Percentiles rank a stretch among this genome's conserved stretches.
Conservation (phyloP, 1,139 yeast genomes). For the Yamadazyma diddensiae region DNA sequence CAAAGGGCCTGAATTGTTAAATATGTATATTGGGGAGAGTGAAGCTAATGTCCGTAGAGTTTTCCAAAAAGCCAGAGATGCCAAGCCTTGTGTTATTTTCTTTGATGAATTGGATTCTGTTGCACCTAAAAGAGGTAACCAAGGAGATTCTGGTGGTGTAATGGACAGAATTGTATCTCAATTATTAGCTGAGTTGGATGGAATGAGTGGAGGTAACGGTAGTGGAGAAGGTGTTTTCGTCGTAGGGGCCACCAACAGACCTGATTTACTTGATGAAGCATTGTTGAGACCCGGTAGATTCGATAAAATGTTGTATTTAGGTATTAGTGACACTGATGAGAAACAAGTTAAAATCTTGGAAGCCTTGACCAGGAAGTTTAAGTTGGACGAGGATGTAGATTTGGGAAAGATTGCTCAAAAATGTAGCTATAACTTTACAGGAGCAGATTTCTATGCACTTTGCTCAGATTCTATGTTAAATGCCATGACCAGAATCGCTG, state of each 20-base stretch:
- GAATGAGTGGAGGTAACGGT: constrained; percentile 65
- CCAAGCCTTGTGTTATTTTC: constrained; percentile 94
- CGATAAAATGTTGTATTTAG: constrained; percentile 90
- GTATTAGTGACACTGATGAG: constrained; percentile 86
- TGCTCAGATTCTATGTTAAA: constrained; percentile 93
- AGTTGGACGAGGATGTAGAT: constrained; percentile 58
- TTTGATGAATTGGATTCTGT: constrained; percentile 97
- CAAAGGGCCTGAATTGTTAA: constrained; percentile 90
- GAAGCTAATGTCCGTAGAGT: constrained; percentile 96
- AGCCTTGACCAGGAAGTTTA: constrained; percentile 86
- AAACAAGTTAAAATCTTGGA: constrained; percentile 83
- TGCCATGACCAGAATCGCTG: constrained; percentile 90
- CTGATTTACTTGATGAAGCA: constrained; percentile 92
- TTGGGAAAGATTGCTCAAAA: constrained; percentile 57
- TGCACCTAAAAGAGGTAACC: constrained; percentile 97
- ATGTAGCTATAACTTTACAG: constrained; percentile 89
- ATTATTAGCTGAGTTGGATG: constrained; percentile 88
- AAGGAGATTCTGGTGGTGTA: constrained; percentile 97
- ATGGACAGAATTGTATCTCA: constrained; percentile 98
- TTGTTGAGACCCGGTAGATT: constrained; percentile 92
- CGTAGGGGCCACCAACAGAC: constrained; percentile 96
- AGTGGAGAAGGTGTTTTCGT: constrained; percentile 83
- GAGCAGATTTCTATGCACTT: constrained; percentile 95
- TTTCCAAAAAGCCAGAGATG: constrained; percentile 91
- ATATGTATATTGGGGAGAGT: constrained; percentile 98